Evolutionary conservation across 768 basidiomycete genomes (phyloP).

Genomic region (Boletellus ananas): DNA sequence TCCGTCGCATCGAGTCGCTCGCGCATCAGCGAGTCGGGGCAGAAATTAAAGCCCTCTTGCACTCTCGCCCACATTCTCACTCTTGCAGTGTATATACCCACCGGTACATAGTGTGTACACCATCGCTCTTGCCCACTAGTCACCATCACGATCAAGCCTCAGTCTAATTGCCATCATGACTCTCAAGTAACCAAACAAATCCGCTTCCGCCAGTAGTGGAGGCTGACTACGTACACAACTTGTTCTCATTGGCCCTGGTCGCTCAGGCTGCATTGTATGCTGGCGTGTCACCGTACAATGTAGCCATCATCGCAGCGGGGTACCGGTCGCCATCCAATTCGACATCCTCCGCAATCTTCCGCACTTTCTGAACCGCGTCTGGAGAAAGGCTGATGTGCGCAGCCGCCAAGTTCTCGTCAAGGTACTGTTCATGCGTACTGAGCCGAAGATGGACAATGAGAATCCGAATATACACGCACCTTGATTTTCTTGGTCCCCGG

Average conservation of each 20-base stretch:
- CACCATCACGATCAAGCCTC: no score
- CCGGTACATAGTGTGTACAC: no score
- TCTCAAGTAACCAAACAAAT: no score
- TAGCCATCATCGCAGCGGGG: background rate
- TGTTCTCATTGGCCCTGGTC: background rate
- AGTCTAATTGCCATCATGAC: no score
- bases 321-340: constrained; percentile 27
- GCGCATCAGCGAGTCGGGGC: no score
- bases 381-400: constrained; percentile 31
- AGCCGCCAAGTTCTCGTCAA: constrained; percentile 44
- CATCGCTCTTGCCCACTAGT: no score
- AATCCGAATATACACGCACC: constrained; percentile 8
- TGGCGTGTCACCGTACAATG: constrained; percentile 23
- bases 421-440: constrained; percentile 26
- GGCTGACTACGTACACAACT: background rate
- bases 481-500: constrained; percentile 38
- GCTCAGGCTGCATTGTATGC: no score
- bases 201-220: background rate
- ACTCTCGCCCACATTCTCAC: no score
- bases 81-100: no score
- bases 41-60: no score
- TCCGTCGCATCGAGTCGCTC: no score
- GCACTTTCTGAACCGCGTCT: constrained; percentile 37
- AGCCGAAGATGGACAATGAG: background rate
- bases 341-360: constrained; percentile 34